Evolutionary conservation across 192 early-diverging fungal genomes (phyloP).

Genomic region (Gamsiella multidivaricata): DNA sequence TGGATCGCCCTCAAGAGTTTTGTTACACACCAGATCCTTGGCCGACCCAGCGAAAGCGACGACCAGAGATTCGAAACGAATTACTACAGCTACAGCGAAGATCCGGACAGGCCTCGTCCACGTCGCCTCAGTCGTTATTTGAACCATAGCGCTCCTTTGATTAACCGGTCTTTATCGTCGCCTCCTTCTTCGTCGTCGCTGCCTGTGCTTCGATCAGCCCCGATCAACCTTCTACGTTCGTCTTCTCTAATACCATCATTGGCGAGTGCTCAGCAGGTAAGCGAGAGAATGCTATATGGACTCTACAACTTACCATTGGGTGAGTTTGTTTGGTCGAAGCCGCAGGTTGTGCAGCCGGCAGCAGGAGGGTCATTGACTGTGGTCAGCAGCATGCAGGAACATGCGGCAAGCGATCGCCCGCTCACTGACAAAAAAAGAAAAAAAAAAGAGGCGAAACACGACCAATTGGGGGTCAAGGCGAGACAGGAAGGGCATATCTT

Average conservation of each 20-base stretch:
- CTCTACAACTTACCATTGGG: too few species aligned
- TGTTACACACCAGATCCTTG: constrained; percentile 20
- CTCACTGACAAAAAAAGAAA: too few species aligned
- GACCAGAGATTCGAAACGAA: background rate
- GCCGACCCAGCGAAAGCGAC: background rate
- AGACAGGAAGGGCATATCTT: background rate
- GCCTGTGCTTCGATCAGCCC: background rate
- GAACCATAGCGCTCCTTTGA: background rate
- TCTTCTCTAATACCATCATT: background rate
- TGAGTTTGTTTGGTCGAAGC: too few species aligned
- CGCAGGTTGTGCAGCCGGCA: too few species aligned
- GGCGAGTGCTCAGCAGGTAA: constrained; percentile 6
- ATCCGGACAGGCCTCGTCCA: too few species aligned
- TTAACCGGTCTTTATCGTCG: background rate
- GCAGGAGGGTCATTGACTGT: too few species aligned
- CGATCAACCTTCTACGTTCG: background rate
- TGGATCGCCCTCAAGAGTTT: constrained; percentile 35
- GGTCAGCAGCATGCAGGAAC: too few species aligned
- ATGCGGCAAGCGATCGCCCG: too few species aligned
- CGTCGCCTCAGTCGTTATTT: too few species aligned
- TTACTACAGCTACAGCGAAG: background rate
- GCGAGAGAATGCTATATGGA: too few species aligned
- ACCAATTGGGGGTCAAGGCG: background rate
- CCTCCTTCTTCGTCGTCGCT: constrained; percentile 7
- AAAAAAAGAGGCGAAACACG: background rate